Base-by-base conservation (phyloP, 208 protist genomes). In the Leishmania gerbilli region DNA sequence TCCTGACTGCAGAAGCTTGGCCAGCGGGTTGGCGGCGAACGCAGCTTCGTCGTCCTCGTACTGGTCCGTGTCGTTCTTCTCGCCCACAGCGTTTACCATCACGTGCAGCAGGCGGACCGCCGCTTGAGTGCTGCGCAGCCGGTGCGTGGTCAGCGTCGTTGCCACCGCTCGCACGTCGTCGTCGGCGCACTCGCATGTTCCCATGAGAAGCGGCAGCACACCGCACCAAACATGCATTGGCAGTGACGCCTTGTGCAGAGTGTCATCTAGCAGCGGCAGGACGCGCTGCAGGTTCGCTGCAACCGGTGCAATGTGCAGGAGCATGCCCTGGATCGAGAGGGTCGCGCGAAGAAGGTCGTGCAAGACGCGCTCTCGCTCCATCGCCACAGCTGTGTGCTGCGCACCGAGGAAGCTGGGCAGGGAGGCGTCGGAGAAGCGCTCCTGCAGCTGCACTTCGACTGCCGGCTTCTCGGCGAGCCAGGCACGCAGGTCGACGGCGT, bases 21-120 rank as follows among this genome's bases (percentile, higher is more conserved):
- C 80, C 21, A 88, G 81, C 21, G 89, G 86, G 77, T 97, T 97
- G 15, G 79, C 62, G n/a, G 85, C 84, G 77, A 97, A 97, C 34
- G 90, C 91, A 19, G 69, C 79, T 53, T 97, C 93, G 81, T 97
- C 93, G 67, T 95, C 93, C 53, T 79, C 87, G 21, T 79, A 49
- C 3, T 56, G 24, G n/a, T 83, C 77, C 19, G 64, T 65, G 42
- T 76, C 74, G 75, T 94, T 93, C 21, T 89, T 42, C 83, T 90
- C 88, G 34, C 90, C 90, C 27, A 94, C 77, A 34, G 84, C 84
- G 58, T 90, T 84, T 19, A 92, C 85, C 31, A 89, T 71, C 13
- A 82, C 55, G 79, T 92, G 87, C 24, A 97, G 79, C 13, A 93
- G 88, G 24, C 91, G 83, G 24, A 94, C 78, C 34, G 90, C 89